Evolutionary conservation across 805 yeast genomes (phyloP).

Genomic region (Cyberlindnera saturnus): DNA sequence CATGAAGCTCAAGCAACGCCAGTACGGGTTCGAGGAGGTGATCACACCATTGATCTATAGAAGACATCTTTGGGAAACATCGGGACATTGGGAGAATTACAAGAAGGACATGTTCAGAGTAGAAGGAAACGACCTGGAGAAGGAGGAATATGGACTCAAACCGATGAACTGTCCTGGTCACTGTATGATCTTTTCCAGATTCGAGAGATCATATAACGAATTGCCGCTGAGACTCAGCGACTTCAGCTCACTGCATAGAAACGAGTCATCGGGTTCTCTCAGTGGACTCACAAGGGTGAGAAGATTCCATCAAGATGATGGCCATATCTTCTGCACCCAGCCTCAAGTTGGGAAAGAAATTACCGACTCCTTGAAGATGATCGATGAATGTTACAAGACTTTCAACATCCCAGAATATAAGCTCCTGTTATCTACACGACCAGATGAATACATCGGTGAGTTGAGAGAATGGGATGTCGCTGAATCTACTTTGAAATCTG

Average conservation of each 20-base stretch:
- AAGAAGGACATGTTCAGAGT: slow-evolving; percentile 92
- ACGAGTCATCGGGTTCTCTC: slow-evolving; percentile 91
- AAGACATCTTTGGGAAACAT: slow-evolving; percentile 76
- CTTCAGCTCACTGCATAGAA: slow-evolving; percentile 87
- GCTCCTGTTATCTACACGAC: slow-evolving; percentile 79
- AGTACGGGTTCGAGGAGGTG: slow-evolving; percentile 85
- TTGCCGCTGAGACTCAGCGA: slow-evolving; percentile 83
- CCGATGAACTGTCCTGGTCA: slow-evolving; percentile 98
- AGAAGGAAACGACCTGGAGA: slow-evolving; percentile 41
- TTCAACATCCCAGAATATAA: slow-evolving; percentile 39
- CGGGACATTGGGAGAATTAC: slow-evolving; percentile 96
- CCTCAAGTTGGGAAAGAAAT: slow-evolving; percentile 77
- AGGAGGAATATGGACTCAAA: slow-evolving; percentile 69
- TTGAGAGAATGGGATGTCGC: slow-evolving; percentile 77
- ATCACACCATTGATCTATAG: slow-evolving; percentile 87
- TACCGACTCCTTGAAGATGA: slow-evolving; percentile 58
- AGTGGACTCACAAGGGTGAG: slow-evolving; percentile 91
- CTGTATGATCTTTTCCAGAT: slow-evolving; percentile 71
- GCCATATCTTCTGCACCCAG: slow-evolving; percentile 85
- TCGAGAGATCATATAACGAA: slow-evolving; percentile 78
- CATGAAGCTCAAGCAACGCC: slow-evolving; percentile 78
- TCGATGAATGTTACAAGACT: slow-evolving; percentile 71
- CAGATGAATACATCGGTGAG: slow-evolving; percentile 75
- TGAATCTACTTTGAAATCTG: slow-evolving; percentile 56
- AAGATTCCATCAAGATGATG: slow-evolving; percentile 96